These are phyloP conservation scores for Mycena venus DNA, from an alignment of 768 basidiomycete genomes.

Conservation along the genomic window DNA sequence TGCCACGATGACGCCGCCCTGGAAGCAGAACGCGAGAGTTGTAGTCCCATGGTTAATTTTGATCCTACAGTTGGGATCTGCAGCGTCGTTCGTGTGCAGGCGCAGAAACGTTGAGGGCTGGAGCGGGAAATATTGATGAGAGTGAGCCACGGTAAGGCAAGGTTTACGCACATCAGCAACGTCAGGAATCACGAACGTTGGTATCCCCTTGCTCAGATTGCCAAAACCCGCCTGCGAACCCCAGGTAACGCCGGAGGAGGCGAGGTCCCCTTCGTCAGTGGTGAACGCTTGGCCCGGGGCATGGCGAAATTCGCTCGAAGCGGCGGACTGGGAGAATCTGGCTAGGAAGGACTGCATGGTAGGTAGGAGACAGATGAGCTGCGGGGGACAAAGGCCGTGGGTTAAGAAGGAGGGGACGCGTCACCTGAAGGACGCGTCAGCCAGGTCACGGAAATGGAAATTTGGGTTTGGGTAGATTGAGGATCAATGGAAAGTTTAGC, in stretches of 20 bases:
- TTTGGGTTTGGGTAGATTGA: too few relatives aligned
- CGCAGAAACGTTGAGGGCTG: constrained; percentile 93
- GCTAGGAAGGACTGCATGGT: constrained; percentile 82
- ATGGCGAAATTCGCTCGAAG: constrained; percentile 61
- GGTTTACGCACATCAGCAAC: constrained; percentile 76
- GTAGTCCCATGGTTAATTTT: constrained; percentile 99
- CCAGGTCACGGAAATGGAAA: background rate
- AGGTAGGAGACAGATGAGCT: too few relatives aligned
- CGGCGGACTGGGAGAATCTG: constrained; percentile 72
- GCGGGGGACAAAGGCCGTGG: too few relatives aligned
- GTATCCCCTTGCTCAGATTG: constrained; percentile 75
- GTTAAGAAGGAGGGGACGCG: background rate
- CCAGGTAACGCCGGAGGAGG: constrained; percentile 74
- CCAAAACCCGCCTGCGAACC: constrained; percentile 87
- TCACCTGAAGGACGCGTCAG: constrained; percentile 9
- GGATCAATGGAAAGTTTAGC: too few relatives aligned
- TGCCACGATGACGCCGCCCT: constrained; percentile 98
- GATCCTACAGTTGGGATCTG: constrained; percentile 93
- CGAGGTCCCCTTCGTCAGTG: constrained; percentile 68
- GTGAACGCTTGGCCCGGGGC: constrained; percentile 57
- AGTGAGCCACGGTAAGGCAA: background rate
- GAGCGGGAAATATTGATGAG: background rate
- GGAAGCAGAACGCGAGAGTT: constrained; percentile 95
- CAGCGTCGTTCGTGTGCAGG: constrained; percentile 94
- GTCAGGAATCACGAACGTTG: constrained; percentile 78